Conservation (phyloP, 345 rosid genomes). For the Theobroma cacao region DNA sequence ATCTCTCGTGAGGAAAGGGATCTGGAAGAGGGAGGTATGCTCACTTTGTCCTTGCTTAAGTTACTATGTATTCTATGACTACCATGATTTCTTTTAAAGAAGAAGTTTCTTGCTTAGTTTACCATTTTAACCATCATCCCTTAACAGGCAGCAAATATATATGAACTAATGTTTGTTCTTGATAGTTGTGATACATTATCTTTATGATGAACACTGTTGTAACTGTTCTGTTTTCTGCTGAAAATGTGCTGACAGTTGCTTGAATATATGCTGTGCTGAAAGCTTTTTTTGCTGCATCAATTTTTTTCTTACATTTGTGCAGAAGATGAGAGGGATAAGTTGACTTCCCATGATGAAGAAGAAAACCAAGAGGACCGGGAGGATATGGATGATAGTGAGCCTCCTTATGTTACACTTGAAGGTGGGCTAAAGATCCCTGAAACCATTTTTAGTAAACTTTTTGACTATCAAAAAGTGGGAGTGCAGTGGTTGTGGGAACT, state of each 20-base stretch:
- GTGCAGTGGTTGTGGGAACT: constrained; percentile 99
- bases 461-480: constrained; percentile 96
- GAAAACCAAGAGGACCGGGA: constrained; percentile 56
- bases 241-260: too few relatives aligned
- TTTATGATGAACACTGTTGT: background rate
- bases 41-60: constrained; percentile 18
- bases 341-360: constrained; percentile 52
- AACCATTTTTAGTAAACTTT: constrained; percentile 64
- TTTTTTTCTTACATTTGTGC: constrained; percentile 24
- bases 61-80: constrained; percentile 5
- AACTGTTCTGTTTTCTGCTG: background rate
- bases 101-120: background rate
- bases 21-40: constrained; percentile 56
- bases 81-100: background rate
- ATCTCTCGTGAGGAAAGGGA: constrained; percentile 58
- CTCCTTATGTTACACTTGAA: constrained; percentile 61
- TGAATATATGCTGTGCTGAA: too few relatives aligned
- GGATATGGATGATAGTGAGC: constrained; percentile 36
- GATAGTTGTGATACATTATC: constrained; percentile 1
- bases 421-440: constrained; percentile 88
- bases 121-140: background rate
- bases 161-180: background rate
- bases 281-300: background rate
- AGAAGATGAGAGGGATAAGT: constrained; percentile 39
- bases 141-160: background rate